Percentiles rank a stretch among this genome's conserved stretches.
phyloP scores from a whole-genome alignment of 306 rosid genomes.

The Sicyos baderoa region DNA sequence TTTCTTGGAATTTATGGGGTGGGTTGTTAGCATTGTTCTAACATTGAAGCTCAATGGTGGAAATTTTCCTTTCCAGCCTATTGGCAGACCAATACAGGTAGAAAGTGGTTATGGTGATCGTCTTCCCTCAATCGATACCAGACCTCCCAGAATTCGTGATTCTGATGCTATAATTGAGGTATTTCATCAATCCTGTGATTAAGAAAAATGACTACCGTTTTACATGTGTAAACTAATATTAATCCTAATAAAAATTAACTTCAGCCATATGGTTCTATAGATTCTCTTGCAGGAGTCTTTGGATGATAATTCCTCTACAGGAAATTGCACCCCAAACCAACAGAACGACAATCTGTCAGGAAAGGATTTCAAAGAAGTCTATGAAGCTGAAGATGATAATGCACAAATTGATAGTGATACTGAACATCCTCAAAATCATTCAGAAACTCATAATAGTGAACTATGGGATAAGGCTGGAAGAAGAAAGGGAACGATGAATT shows the following conservation, averaged over 20 bases:
- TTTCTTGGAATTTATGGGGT: neutral
- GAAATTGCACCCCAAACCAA: conserved; percentile 42
- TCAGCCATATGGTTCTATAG: conserved; percentile 40
- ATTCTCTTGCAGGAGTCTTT: conserved; percentile 83
- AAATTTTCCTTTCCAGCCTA: conserved; percentile 58
- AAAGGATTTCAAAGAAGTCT: conserved; percentile 44
- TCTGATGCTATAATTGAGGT: conserved; percentile 99
- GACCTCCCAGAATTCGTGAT: conserved; percentile 90
- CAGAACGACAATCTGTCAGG: conserved; percentile 35
- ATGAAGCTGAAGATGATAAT: conserved; percentile 39
- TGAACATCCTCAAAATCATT: conserved; percentile 38
- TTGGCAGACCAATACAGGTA: conserved; percentile 98
- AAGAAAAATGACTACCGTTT: conserved; percentile 2
- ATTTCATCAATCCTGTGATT: conserved; percentile 26
- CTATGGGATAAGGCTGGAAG: conserved; percentile 54
- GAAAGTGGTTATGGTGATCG: conserved; percentile 97
- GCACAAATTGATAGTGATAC: conserved; percentile 37
- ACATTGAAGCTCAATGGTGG: conserved; percentile 22
- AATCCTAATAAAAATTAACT: conserved; percentile 20
- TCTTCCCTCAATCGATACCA: conserved; percentile 89
- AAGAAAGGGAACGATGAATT: conserved; percentile 35
- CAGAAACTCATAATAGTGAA: conserved; percentile 32
- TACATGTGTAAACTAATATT: neutral
- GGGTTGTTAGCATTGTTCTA: neutral
- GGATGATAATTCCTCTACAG: conserved; percentile 73